phyloP scores from a whole-genome alignment of 345 rosid species.

The Gossypium australe region DNA sequence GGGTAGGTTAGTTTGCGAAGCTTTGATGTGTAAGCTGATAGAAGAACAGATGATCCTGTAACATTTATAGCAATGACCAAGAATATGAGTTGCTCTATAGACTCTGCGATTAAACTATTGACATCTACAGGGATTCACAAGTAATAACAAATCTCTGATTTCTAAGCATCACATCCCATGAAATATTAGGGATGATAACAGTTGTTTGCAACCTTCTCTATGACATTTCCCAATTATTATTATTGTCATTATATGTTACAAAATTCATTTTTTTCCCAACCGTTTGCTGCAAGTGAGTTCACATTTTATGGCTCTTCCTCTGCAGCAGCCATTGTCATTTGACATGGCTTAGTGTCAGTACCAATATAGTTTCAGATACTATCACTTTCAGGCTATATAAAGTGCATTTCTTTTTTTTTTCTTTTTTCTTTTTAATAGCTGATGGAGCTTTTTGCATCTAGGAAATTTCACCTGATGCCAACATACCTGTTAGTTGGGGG shows the following conservation, averaged over 20 bases:
- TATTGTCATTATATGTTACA: neutral
- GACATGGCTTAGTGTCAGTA: neutral
- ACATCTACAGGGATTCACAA: constrained; percentile 27
- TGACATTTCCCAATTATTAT: neutral
- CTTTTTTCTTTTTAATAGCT: neutral
- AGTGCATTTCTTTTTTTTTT: too few relatives aligned
- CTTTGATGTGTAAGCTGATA: neutral
- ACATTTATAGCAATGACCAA: neutral
- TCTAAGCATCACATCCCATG: neutral
- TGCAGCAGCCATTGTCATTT: neutral
- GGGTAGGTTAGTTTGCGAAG: neutral
- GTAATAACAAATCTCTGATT: constrained; percentile 2
- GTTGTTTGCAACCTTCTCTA: neutral
- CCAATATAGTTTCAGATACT: neutral
- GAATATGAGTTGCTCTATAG: neutral
- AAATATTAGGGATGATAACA: neutral
- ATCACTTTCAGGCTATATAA: neutral
- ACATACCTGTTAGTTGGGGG: neutral
- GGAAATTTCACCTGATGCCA: neutral
- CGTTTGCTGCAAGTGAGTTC: neutral
- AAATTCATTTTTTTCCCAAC: neutral
- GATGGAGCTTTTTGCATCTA: neutral
- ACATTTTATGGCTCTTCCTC: neutral
- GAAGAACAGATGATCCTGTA: neutral
- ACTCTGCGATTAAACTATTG: neutral